A percentile compares a stretch with the other conserved stretches of the same genome.
Conservation (phyloP, 2,329 filamentous ascomycete species). For the Cryphonectria japonica region DNA sequence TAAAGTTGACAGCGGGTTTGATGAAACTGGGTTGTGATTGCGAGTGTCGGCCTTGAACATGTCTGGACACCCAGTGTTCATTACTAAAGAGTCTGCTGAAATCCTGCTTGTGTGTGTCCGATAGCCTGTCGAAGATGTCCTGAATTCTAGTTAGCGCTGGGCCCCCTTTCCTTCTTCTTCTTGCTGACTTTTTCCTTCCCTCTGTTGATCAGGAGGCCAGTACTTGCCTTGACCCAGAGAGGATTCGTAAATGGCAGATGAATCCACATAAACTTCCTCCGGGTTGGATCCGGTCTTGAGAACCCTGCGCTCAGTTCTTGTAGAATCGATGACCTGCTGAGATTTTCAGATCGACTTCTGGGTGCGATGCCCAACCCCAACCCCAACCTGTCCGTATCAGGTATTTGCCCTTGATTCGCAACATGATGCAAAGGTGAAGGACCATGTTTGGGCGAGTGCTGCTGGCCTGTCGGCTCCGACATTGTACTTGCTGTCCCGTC, state of each 20-base stretch:
- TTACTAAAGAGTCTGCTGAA: constrained; percentile 45
- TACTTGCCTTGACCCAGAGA: constrained; percentile 58
- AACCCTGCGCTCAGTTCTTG: constrained; percentile 45
- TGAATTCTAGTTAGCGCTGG: constrained; percentile 1
- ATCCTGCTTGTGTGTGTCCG: constrained; percentile 46
- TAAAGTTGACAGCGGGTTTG: constrained; percentile 42
- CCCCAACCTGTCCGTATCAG: constrained; percentile 11
- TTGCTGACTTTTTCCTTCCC: constrained; percentile 18
- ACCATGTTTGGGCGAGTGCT: constrained; percentile 33
- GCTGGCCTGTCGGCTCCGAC: constrained; percentile 39
- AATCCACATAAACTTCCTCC: constrained; percentile 60
- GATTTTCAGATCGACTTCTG: constrained; percentile 16
- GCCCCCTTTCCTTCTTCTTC: constrained; percentile 32
- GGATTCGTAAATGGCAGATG: constrained; percentile 62
- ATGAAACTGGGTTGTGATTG: constrained; percentile 45
- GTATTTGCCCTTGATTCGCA: neutral
- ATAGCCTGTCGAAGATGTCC: constrained; percentile 46
- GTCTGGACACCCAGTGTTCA: constrained; percentile 47
- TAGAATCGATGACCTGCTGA: constrained; percentile 31
- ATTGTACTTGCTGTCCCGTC: constrained; percentile 34
- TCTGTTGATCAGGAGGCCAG: too few species aligned
- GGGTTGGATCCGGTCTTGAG: constrained; percentile 43
- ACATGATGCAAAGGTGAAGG: neutral
- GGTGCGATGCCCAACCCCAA: constrained; percentile 11
- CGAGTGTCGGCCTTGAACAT: constrained; percentile 45